Evolutionary conservation across 176 grass and related monocot species (phyloP), one percentile per base, ranked within the genome.

Genomic region (Cenchrus fungigraminus): DNA sequence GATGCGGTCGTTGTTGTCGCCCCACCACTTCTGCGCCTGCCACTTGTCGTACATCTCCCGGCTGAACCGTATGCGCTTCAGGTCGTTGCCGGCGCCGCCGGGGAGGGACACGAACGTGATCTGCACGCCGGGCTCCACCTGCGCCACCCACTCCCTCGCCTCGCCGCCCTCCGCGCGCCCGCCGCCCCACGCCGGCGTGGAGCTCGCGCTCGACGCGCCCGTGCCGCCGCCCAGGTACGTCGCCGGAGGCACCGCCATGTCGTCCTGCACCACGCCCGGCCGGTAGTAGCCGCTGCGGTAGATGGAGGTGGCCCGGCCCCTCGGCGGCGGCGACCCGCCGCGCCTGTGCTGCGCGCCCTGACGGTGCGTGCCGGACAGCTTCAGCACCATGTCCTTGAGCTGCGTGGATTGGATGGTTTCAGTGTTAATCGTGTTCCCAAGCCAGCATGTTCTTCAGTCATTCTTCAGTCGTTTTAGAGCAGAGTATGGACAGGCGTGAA

Each of bases 121-220:
- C 73, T 96, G 93, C 68, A 99, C 94, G 2, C 97, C 97, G 6
- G 94, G 94, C 86, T 99, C 97, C 6, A 99, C 97, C 81, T 99
- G 97, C 45, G 97, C 94, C 83, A 91, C 82, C 97, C 97, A 96
- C 84, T 99, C 97, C 68, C 89, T 34, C 15, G 67, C 80, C 61
- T 84, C 37, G 37, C 37, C 89, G 32, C 84, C 79, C 15, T 85
- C 86, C 37, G 75, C 8, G 42, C 59, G 62, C 9, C 1, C 64
- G 6, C 59, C 16, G 52, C 74, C 84, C 89, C 66, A 82, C 72
- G 90, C 86, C 53, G 90, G 79, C 1, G 90, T 88, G 64, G 90
- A 88, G 83, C 86, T 85, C 40, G 90, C 84, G 82, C 66, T 78
- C 29, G 65, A 71, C 72, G 77, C 46, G 49, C 32, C 73, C 31